Evolutionary conservation across 768 basidiomycete genomes (phyloP).

Genomic region (Phlebiopsis flavidoalba): DNA sequence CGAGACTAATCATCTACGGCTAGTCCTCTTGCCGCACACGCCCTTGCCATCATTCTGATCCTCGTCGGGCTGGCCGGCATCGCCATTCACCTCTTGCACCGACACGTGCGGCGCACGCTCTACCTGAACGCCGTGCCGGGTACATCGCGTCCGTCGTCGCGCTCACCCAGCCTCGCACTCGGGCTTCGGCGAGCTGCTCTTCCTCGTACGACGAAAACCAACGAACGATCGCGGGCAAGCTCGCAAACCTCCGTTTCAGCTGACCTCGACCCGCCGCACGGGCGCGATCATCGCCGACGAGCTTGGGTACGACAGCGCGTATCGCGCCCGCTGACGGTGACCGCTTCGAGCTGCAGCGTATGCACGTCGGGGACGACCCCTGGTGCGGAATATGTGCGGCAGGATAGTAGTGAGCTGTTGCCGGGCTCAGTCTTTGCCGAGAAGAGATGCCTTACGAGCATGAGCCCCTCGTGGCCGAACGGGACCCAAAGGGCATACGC

Average conservation of each 20-base stretch:
- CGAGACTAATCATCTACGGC: background rate
- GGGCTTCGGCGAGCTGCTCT: slow-evolving; percentile 56
- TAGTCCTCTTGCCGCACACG: slow-evolving; percentile 50
- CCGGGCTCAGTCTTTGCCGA: background rate
- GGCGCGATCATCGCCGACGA: slow-evolving; percentile 62
- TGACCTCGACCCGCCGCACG: slow-evolving; percentile 48
- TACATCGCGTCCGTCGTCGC: slow-evolving; percentile 53
- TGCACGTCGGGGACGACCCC: background rate
- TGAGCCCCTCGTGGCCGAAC: background rate
- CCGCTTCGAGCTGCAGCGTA: background rate
- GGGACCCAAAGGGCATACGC: too few species aligned
- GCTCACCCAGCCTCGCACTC: slow-evolving; percentile 52
- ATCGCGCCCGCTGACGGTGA: background rate
- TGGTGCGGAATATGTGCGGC: background rate
- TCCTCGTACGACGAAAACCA: slow-evolving; percentile 54
- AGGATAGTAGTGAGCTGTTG: background rate
- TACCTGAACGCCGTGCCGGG: slow-evolving; percentile 53
- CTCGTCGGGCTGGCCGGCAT: slow-evolving; percentile 43
- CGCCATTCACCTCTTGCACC: slow-evolving; percentile 42
- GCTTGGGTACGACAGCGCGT: slow-evolving; percentile 16
- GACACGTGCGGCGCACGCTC: slow-evolving; percentile 40
- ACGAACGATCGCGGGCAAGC: slow-evolving; percentile 38
- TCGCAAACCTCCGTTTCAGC: slow-evolving; percentile 47
- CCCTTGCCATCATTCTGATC: slow-evolving; percentile 45
- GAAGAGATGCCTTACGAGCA: slow-evolving; percentile 3